A percentile compares a stretch with the other conserved stretches of the same genome.
Evolutionary conservation across 768 basidiomycete genomes (phyloP).

Genomic region (Chiua virens): DNA sequence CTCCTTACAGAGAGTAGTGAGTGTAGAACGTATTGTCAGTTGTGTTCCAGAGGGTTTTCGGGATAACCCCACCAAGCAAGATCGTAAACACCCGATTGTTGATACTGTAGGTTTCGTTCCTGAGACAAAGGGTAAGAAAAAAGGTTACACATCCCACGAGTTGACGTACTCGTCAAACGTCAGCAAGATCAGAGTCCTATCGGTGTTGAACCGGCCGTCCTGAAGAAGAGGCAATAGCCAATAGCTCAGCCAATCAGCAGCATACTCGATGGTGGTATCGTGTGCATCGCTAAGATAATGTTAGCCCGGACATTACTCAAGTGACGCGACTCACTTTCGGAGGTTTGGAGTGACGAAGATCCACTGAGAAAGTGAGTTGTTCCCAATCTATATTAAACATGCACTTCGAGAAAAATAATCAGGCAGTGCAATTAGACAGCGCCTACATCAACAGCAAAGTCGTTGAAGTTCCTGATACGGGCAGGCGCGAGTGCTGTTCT

Average conservation of each 20-base stretch:
- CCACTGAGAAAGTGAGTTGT: slow-evolving; percentile 56
- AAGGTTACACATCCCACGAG: not conserved
- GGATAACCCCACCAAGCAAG: slow-evolving; percentile 48
- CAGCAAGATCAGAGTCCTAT: slow-evolving; percentile 54
- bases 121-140: not conserved
- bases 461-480: slow-evolving; percentile 59
- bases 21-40: slow-evolving; percentile 57
- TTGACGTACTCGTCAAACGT: slow-evolving; percentile 61
- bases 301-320: not conserved
- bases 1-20: slow-evolving; percentile 50
- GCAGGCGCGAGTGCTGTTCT: slow-evolving; percentile 39
- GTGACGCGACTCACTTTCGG: slow-evolving; percentile 18
- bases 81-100: slow-evolving; percentile 50
- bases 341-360: slow-evolving; percentile 63
- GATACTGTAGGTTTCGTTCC: slow-evolving; percentile 31
- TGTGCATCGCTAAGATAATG: slow-evolving; percentile 50
- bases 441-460: slow-evolving; percentile 54
- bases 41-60: slow-evolving; percentile 40
- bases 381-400: slow-evolving; percentile 23
- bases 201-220: slow-evolving; percentile 52
- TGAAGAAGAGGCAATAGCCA: slow-evolving; percentile 54
- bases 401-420: not conserved
- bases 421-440: not conserved
- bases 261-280: slow-evolving; percentile 54
- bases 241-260: slow-evolving; percentile 44